Evolutionary conservation across 140 eudicot genomes (phyloP), one percentile per base, ranked within the genome.

Genomic region (Flaveria floridana): DNA sequence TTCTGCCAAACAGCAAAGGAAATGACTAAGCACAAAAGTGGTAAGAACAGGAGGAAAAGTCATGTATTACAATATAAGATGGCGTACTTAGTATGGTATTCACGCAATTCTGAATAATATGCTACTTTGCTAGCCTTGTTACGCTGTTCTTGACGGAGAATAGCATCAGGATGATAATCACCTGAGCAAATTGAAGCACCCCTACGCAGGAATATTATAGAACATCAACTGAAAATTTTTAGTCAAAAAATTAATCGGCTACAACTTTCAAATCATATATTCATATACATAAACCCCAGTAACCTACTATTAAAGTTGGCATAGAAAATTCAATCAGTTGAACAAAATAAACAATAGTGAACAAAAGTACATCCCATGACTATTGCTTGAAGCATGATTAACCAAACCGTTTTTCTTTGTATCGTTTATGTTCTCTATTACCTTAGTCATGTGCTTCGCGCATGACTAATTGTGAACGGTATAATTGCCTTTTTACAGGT

Each of bases 131-230:
- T 82, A 56, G 94, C 82, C 86, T 79, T 93, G 73, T 83, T 78
- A 71, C 75, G 44, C 69, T 65, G 85, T 84, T 88, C 98, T 79
- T 82, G 81, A 30, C 44, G 79, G 68, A 86, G 79, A 76, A 90
- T 58, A 25, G 82, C 83, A 77, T 93, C 98, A 76, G 98, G 98
- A 79, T 93, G 98, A 82, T 84, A 83, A 70, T 79, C 78, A 79
- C 90, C 94, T 14, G 86, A 85, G 77, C 96, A 93, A 64, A 93
- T 72, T 25, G 87, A 80, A 77, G 86, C 53, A 65, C 97, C 88
- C 98, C 98, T 93, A 82, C 81, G 83, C 76, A 64, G 37, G 68
- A 42, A 75, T 30, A 51, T 72, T 73, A 71, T 53, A 76, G 41
- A 75, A 78, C 53, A 78, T 70, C 74, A 74, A 41, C 79, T 78